phyloP scores from a whole-genome alignment of 306 rosid species.

The Corylus avellana region DNA sequence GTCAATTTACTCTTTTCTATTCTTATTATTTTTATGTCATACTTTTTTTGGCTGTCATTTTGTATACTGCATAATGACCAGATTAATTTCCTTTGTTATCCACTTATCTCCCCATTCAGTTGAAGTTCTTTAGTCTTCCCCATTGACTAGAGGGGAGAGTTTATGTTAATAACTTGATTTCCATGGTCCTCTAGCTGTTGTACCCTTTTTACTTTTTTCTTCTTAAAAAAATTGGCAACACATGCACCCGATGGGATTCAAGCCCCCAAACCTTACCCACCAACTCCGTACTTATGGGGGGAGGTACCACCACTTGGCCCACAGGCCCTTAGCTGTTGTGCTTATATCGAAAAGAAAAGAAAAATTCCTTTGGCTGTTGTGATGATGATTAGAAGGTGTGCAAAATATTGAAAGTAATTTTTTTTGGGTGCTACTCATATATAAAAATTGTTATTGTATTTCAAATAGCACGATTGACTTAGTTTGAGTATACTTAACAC shows the following conservation, averaged over 20 bases:
- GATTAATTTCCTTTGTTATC: background rate
- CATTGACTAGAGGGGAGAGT: background rate
- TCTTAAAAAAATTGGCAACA: background rate
- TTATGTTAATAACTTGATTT: background rate
- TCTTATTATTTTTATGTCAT: background rate
- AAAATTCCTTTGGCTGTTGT: background rate
- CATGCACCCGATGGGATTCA: background rate
- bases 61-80: background rate
- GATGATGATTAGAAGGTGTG: background rate
- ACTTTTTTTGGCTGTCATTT: background rate
- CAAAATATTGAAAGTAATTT: too few relatives aligned
- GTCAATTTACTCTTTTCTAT: slow-evolving; percentile 17
- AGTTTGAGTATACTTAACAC: too few relatives aligned
- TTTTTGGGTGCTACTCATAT: too few relatives aligned
- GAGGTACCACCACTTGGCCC: background rate
- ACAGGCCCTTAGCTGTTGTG: background rate
- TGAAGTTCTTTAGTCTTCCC: slow-evolving; percentile 6
- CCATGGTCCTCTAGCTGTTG: slow-evolving; percentile 7
- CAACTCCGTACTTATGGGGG: background rate
- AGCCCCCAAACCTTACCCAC: background rate
- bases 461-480: too few relatives aligned
- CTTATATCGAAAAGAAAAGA: background rate
- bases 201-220: background rate
- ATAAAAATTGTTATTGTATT: too few relatives aligned
- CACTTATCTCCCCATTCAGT: slow-evolving; percentile 5